Evolutionary conservation across 495 filamentous ascomycete genomes (phyloP), one percentile per base, ranked within the genome.

Genomic region (Parachaetomium inaequale): DNA sequence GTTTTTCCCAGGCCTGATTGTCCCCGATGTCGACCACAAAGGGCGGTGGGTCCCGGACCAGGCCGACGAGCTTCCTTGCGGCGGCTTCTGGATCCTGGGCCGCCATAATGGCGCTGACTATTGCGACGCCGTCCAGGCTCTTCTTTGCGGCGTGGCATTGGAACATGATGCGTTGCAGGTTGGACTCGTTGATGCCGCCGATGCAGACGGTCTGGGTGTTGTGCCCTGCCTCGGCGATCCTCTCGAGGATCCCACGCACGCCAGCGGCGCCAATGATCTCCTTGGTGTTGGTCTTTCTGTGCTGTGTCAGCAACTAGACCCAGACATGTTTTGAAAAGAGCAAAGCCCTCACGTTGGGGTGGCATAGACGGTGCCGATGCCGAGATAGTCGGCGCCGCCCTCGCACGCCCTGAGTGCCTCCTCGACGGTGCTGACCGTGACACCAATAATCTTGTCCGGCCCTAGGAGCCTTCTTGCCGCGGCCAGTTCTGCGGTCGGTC

Each of bases 101-200:
- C 1, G 84, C 87, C 68, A 97, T 84, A 66, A 98, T 91, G 40
- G 90, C 93, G 72, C 91, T 96, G 31, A 96, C 92, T 26, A 97
- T 83, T 1, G 93, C 93, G 23, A 96, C 84, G 10, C 93, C 93
- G 65, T 92, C 85, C 0, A 96, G 76, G 2, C 61, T 64, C 66
- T 87, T 88, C 10, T 59, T 64, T 4, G 65, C 61, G 0, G 75
- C 66, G 4, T 73, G 74, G 46, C 85, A 86, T 68, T 91, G 86
- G 65, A 84, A 88, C 31, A 93, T 63, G 11, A 96, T 85, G 4
- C 85, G 81, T 62, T 89, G 87, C 26, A 89, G 75, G 66, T 95
- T 98, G 36, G 82, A 80, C 25, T 80, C 79, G 71, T 95, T 96
- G 72, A 98, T 88, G 11, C 93, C 93, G 21, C 93, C 93, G 63